phyloP scores from a whole-genome alignment of 1,284 basidiomycete species.

The Uromyces viciae-fabae region DNA sequence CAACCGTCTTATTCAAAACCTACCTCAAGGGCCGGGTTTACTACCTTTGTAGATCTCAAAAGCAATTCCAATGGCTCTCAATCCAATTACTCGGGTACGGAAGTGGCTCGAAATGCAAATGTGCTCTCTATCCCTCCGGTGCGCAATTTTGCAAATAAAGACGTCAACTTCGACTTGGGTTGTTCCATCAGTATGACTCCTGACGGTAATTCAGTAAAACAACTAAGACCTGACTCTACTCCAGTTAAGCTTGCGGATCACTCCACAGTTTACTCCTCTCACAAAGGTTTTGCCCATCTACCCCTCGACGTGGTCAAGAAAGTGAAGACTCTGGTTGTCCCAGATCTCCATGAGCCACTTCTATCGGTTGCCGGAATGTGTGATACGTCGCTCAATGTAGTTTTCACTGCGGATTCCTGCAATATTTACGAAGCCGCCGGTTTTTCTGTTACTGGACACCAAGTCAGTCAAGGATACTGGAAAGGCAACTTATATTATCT shows the following conservation, averaged over 20 bases:
- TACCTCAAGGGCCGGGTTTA: not conserved
- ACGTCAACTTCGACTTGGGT: not conserved
- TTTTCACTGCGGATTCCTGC: not conserved
- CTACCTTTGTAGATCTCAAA: not conserved
- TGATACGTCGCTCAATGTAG: not conserved
- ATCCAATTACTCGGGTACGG: not conserved
- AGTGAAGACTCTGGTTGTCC: not conserved
- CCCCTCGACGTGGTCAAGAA: not conserved
- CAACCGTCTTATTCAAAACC: not conserved
- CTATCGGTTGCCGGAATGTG: not conserved
- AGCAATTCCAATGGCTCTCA: not conserved
- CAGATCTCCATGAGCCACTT: not conserved
- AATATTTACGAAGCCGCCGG: not conserved
- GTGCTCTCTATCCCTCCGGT: not conserved
- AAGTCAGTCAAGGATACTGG: not conserved
- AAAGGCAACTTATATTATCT: constrained; percentile 7
- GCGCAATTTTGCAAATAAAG: not conserved
- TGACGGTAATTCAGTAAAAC: not conserved
- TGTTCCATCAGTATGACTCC: not conserved
- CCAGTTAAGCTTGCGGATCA: not conserved
- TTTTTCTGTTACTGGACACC: not conserved
- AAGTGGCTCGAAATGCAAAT: not conserved
- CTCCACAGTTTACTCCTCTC: not conserved
- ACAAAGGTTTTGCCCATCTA: not conserved
- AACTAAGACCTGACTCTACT: not conserved